A percentile compares a stretch with the other conserved stretches of the same genome.
Evolutionary conservation across 495 filamentous ascomycete genomes (phyloP).

Genomic region (Penicillium malachiteum): DNA sequence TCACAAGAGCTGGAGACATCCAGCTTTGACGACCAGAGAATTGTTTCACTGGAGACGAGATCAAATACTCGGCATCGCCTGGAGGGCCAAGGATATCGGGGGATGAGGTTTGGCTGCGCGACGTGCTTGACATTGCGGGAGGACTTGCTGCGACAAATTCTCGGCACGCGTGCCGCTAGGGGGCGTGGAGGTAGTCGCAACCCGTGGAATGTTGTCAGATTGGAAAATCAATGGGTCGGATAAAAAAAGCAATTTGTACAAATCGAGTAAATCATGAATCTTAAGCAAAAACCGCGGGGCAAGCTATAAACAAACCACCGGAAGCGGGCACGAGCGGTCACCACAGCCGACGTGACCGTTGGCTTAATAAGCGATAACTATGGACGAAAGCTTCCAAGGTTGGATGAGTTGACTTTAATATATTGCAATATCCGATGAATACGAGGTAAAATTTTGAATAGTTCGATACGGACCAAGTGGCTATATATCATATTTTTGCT

Average conservation of each 20-base stretch:
- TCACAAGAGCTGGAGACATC: constrained; percentile 39
- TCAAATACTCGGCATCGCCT: constrained; percentile 45
- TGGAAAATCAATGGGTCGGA: not conserved
- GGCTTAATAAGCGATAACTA: not conserved
- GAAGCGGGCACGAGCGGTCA: constrained; percentile 2
- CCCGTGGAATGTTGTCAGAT: constrained; percentile 22
- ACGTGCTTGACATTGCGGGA: constrained; percentile 30
- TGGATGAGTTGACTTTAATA: too few relatives aligned
- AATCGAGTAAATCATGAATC: constrained; percentile 3
- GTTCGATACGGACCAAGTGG: too few relatives aligned
- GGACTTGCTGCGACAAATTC: constrained; percentile 19
- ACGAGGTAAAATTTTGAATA: too few relatives aligned
- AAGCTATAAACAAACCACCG: constrained; percentile 40
- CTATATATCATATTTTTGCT: too few relatives aligned
- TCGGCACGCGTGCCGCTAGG: constrained; percentile 29
- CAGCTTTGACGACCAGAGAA: constrained; percentile 44
- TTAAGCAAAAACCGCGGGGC: constrained; percentile 26
- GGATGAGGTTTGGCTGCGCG: constrained; percentile 44
- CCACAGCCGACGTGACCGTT: not conserved
- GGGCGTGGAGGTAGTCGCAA: constrained; percentile 21
- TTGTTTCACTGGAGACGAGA: constrained; percentile 45
- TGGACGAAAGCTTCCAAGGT: too few relatives aligned
- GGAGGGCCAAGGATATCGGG: constrained; percentile 48
- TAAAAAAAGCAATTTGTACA: not conserved
- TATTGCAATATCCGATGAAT: too few relatives aligned